Evolutionary conservation across 345 rosid species (phyloP).

Genomic region (Excoecaria cochinchinensis): DNA sequence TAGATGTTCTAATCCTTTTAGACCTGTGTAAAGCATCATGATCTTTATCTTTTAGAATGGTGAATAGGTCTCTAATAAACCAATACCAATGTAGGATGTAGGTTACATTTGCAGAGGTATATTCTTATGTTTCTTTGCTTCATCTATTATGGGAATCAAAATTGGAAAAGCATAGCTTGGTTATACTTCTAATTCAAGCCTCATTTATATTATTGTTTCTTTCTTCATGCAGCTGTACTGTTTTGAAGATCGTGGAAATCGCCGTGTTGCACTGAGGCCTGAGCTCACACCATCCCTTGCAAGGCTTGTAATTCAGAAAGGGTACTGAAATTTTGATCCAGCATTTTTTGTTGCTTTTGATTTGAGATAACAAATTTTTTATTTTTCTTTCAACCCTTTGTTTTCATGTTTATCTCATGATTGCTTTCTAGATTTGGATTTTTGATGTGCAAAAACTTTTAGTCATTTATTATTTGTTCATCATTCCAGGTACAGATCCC

Average conservation of each 20-base stretch:
- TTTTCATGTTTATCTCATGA: neutral
- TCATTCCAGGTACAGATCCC: constrained; percentile 56
- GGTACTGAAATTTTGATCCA: constrained; percentile 43
- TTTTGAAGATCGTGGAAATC: constrained; percentile 92
- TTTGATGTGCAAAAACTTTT: constrained; percentile 3
- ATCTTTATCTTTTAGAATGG: neutral
- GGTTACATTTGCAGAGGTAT: neutral
- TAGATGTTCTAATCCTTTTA: neutral
- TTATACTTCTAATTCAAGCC: neutral
- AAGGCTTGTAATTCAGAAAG: constrained; percentile 91
- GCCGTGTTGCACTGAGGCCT: constrained; percentile 97
- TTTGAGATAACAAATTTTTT: neutral
- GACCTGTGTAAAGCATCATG: neutral
- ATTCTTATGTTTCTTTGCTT: neutral
- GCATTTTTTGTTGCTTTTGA: neutral
- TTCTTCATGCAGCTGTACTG: constrained; percentile 65
- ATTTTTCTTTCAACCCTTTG: neutral
- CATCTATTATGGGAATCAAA: neutral
- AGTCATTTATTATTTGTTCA: constrained; percentile 30
- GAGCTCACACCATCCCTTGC: constrained; percentile 97
- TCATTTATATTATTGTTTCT: neutral
- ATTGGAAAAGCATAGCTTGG: neutral
- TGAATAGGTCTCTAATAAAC: neutral
- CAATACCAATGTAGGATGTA: neutral
- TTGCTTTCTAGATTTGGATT: neutral